Base-by-base conservation (phyloP, 441 rosid genomes). In the Arabidopsis hybrid region DNA sequence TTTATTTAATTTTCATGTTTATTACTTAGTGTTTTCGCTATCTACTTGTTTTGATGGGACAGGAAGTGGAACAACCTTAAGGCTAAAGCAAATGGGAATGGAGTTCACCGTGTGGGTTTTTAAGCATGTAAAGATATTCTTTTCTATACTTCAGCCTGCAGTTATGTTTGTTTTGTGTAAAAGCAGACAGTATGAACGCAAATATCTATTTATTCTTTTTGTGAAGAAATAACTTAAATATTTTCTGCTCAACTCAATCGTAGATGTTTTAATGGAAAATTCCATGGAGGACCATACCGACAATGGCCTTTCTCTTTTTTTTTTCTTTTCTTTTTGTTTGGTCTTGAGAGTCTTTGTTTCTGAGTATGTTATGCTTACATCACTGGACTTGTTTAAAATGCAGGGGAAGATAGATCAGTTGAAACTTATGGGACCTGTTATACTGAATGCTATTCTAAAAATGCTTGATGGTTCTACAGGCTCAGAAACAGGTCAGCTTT, bases 21-120 rank as follows among this genome's bases (percentile, higher is more conserved):
- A 31, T 45, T 71, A 66, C 36, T 72, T 21, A 76, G 26, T 42
- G 11, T 60, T 60, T 66, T 66, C 4, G 38, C 61, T 70, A 45
- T 50, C 45, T 52, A 43, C 49, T 60, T 70, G 40, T 76, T 55
- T 78, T 65, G 39, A 76, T 73, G 42, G 68, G 69, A 68, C 75
- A 92, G 99, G 99, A 66, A 85, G 36, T 76, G 89, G 89, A 78
- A 92, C 98, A 56, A 95, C 97, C 62, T 84, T 88, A 73, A 89
- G 97, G 89, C 80, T 95, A 84, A 92, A 90, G 88, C 99, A 91
- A 81, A 77, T 92, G 84, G 98, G 99, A 67, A 95, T 95, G 99
- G 99, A 95, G 79, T 95, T 95, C 84, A 89, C 98, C 42, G 98
- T 95, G 62, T 95, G 98, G 99, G 99, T 91, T 72, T 95, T 95